Conservation (phyloP, 2,329 filamentous ascomycete species). For the Penicillium sp. region DNA sequence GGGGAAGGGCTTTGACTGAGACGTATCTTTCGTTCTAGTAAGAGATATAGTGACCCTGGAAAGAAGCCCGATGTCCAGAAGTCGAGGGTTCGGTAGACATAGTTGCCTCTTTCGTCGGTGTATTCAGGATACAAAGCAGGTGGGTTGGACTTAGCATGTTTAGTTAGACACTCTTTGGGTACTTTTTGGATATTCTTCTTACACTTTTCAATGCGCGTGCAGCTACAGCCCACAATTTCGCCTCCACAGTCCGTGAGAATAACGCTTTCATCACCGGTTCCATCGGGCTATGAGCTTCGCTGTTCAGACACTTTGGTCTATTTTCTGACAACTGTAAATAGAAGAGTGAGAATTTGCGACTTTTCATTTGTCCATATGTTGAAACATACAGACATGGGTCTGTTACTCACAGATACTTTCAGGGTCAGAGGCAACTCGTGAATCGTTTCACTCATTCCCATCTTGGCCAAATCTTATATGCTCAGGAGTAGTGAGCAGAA, state of each 20-base stretch:
- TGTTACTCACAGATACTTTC: not conserved
- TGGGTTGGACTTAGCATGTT: not conserved
- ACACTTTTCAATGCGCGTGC: conserved; percentile 11
- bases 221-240: conserved; percentile 27
- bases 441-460: too few species aligned
- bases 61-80: conserved; percentile 56
- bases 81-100: conserved; percentile 43
- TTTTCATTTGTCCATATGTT: too few species aligned
- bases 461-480: too few species aligned
- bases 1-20: conserved; percentile 28
- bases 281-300: not conserved
- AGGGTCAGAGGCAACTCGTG: too few species aligned
- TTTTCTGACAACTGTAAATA: not conserved
- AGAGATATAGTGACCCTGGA: conserved; percentile 46
- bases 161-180: too few species aligned
- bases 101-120: conserved; percentile 23
- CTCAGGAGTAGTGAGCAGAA: too few species aligned
- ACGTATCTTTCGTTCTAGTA: conserved; percentile 30
- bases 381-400: not conserved
- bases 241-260: conserved; percentile 18
- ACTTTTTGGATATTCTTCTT: not conserved
- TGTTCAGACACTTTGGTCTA: not conserved
- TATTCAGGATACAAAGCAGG: conserved; percentile 19
- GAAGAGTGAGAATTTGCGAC: too few species aligned
- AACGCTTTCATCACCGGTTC: conserved; percentile 9